Conservation (phyloP, 495 filamentous ascomycete species). For the Aspergillus leporis region DNA sequence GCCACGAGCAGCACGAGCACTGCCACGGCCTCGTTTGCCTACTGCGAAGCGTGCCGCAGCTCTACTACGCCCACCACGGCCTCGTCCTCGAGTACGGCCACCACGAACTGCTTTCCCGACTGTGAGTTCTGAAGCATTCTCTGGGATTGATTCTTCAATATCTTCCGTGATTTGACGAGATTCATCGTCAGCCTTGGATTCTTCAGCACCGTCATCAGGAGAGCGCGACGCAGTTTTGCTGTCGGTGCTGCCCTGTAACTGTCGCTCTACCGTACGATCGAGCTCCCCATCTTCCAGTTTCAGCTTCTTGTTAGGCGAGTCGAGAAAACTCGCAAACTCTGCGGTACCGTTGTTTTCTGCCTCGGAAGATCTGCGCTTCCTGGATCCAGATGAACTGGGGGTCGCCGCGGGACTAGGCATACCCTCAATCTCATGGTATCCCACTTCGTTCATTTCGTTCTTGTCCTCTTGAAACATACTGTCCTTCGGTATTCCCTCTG, state of each 20-base stretch:
- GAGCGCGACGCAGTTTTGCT: constrained; percentile 21
- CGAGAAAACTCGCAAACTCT: constrained; percentile 15
- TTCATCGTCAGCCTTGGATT: constrained; percentile 18
- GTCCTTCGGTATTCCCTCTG: constrained; percentile 15
- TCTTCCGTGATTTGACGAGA: constrained; percentile 28
- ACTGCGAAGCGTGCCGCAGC: constrained; percentile 26
- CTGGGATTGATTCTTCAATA: constrained; percentile 20
- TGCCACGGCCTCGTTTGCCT: constrained; percentile 26
- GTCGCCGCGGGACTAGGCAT: constrained; percentile 6
- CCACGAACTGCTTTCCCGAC: constrained; percentile 35
- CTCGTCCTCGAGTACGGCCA: constrained; percentile 37
- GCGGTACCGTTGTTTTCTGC: constrained; percentile 24
- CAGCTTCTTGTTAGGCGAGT: constrained; percentile 28
- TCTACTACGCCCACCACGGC: constrained; percentile 38
- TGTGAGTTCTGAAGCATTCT: constrained; percentile 18
- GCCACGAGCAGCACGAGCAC: constrained; percentile 20
- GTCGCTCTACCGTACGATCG: constrained; percentile 22
- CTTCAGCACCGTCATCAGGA: constrained; percentile 18
- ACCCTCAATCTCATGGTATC: not conserved
- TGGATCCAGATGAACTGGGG: constrained; percentile 15
- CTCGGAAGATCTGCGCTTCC: constrained; percentile 37
- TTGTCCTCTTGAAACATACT: constrained; percentile 11
- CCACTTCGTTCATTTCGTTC: constrained; percentile 1
- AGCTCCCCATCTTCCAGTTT: constrained; percentile 34
- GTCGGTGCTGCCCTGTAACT: constrained; percentile 25